Conservation (phyloP, 139 green algal species). For the Medakamo hakoo region DNA sequence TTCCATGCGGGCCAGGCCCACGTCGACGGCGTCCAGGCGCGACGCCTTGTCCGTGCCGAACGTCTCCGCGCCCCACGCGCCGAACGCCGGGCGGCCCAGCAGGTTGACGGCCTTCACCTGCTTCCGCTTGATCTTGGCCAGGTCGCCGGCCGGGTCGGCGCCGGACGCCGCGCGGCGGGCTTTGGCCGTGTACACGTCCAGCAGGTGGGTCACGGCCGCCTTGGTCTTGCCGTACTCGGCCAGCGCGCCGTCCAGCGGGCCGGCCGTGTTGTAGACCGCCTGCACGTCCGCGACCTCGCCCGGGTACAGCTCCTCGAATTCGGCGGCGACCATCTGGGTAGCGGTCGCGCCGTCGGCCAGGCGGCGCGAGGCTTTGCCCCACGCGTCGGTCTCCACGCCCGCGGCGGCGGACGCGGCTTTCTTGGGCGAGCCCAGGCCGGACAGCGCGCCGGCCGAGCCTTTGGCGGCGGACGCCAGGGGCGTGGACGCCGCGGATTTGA, state of each 20-base stretch:
- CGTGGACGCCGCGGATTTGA: neutral
- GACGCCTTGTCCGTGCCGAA: conserved; percentile 13
- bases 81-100: conserved; percentile 11
- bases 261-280: neutral
- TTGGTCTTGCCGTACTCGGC: neutral
- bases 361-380: too few relatives aligned
- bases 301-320: too few relatives aligned
- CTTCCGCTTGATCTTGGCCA: neutral
- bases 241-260: neutral
- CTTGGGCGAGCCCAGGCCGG: neutral
- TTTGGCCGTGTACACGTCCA: conserved; percentile 11
- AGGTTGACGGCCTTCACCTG: neutral
- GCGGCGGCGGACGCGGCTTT: neutral
- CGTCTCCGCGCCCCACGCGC: conserved; percentile 18
- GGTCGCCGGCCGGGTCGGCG: too few relatives aligned
- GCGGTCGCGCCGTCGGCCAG: too few relatives aligned
- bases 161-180: conserved; percentile 4
- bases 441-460: neutral
- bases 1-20: conserved; percentile 2
- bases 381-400: neutral
- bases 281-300: neutral
- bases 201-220: conserved; percentile 11
- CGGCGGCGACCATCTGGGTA: too few relatives aligned
- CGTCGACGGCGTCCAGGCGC: neutral
- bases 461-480: too few relatives aligned